A percentile compares a stretch with the other conserved stretches of the same genome.
phyloP scores from a whole-genome alignment of 2,329 filamentous ascomycete species.

The Penicillium olsonii region DNA sequence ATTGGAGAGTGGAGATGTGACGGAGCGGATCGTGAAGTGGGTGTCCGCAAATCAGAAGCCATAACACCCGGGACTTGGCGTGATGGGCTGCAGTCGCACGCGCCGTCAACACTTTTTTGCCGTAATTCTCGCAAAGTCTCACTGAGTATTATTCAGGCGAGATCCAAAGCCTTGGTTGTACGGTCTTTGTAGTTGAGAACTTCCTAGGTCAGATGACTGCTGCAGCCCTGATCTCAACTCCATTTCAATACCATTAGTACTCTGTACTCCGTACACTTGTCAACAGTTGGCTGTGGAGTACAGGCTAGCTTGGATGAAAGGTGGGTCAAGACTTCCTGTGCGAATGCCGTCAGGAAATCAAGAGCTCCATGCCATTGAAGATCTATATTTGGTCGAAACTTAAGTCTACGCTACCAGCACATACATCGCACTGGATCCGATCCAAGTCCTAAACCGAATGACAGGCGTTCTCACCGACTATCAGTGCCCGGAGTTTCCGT shows the following conservation, averaged over 20 bases:
- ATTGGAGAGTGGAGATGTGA: constrained; percentile 26
- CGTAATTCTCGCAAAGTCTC: constrained; percentile 6
- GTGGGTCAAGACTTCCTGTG: constrained; percentile 11
- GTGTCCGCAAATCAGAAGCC: constrained; percentile 19
- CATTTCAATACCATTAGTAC: neutral
- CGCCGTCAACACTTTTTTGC: constrained; percentile 7
- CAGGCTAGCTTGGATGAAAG: constrained; percentile 8
- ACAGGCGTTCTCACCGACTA: constrained; percentile 1
- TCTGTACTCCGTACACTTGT: no score
- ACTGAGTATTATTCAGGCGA: constrained; percentile 2
- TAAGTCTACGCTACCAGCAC: neutral
- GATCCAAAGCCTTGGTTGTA: constrained; percentile 2
- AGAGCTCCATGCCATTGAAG: constrained; percentile 1
- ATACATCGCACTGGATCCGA: neutral
- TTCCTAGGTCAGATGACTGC: constrained; percentile 16
- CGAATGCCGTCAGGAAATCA: neutral
- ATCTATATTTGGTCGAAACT: constrained; percentile 11
- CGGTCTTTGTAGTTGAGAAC: constrained; percentile 15
- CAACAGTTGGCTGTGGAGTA: neutral
- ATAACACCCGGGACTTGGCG: constrained; percentile 14
- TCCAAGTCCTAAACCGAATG: neutral
- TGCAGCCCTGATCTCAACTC: constrained; percentile 12
- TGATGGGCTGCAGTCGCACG: constrained; percentile 27
- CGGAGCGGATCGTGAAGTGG: constrained; percentile 20
- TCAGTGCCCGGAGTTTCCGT: constrained; percentile 7